Evolutionary conservation across 768 basidiomycete species (phyloP), one percentile per base, ranked within the genome.

Genomic region (Fibroporia radiculosa): DNA sequence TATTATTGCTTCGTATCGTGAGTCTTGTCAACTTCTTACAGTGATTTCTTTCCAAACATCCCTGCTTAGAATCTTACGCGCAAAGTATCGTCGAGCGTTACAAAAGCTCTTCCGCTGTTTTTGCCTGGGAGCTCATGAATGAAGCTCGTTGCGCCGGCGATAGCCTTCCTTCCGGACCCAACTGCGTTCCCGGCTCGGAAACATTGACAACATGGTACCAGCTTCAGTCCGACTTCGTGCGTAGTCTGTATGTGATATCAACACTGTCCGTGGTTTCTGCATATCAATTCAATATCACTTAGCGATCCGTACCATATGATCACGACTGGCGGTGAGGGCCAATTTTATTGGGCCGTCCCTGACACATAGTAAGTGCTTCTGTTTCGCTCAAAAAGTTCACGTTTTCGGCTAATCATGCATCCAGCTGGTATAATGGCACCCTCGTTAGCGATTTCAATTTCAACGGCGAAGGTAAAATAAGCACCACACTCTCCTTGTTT

Each of bases 251-350:
- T 47, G 73, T n/a, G n/a, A n/a, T n/a, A n/a, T 61, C 2, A 8
- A 25, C 22, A 38, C 4, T 26, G 22, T 22, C 35, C 35, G 10
- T 20, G 16, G 8, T 36, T 7, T 16, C 29, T 16, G 39, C n/a
- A n/a, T n/a, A n/a, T 16, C 19, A 12, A 4, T 38, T 34, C 19
- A 36, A 8, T n/a, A n/a, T 35, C 7, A 28, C 11, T 12, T 28
- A 77, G 75, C 20, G 76, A 79, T 49, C 67, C 71, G 6, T 54
- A 72, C 53, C 75, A 79, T 48, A 42, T 77, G 47, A 75, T 78
- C 29, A 76, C 73, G 1, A 75, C 74, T 1, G 75, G 75, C 16
- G 75, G 75, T 3, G 76, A 78, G 57, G 77, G 77, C 1, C 74
- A 75, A 14, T 77, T 78, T 56, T 74, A 63, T 52, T 74, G 68